Base-by-base conservation (phyloP, 805 yeast genomes). In the Osmozyma mogii region DNA sequence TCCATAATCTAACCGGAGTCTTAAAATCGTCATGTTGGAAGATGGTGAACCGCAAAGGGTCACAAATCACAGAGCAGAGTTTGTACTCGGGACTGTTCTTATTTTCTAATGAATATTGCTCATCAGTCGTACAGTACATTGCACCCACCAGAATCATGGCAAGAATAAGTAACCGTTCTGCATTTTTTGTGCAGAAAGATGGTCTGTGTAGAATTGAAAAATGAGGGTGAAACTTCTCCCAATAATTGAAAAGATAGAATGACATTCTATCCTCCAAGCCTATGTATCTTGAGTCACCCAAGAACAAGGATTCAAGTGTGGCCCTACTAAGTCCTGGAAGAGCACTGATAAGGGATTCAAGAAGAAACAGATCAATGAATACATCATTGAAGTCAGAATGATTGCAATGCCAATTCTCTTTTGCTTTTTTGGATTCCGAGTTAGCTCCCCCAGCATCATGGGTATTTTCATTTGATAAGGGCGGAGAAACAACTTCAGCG, bases 1-100 rank as follows among this genome's bases (percentile, higher is more conserved):
- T 72, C 79, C 88, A 84, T 6, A 80, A 58, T 38, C 67, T 67
- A 0, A 85, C 79, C 1, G 95, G 95, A 1, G 94, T 79, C 34
- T 70, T 73, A 49, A 83, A 84, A 31, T 75, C 82, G 6, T 75
- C 74, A 27, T 78, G 72, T 22, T 80, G 72, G 47, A 84, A 84
- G 3, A 85, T 65, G 17, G 70, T 56, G 70, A 78, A 80, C 30
- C 95, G 56, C 17, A 84, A 53, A 0, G 94, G 79, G 24, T 52
- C 64, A 0, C 76, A 72, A 8, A 77, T 62, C 30, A 45, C 40
- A 40, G 61, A 52, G 6, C 75, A 68, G 27, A 75, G 56, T 27
- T 55, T 56, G 30, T 54, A 61, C 29, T 56, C 67, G 0, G 61
- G 55, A 1, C 58, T 45, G 29, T 44, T 44, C 15, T 40, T 41